Evolutionary conservation across 768 basidiomycete genomes (phyloP).

Genomic region (Leucocoprinus birnbaumii): DNA sequence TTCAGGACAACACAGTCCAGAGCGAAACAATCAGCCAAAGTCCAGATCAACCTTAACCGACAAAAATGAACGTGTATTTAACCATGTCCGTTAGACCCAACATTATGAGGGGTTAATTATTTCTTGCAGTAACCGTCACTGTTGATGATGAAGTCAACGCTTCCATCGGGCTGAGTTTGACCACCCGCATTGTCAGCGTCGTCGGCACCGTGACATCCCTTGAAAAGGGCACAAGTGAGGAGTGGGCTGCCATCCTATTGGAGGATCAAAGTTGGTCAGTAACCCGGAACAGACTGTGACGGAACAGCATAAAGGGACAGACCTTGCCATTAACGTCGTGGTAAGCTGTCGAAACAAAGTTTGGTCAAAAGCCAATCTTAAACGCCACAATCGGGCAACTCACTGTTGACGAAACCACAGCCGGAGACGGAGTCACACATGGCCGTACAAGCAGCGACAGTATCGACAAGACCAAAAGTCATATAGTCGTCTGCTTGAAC

Average conservation of each 20-base stretch:
- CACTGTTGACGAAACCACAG: slow-evolving; percentile 31
- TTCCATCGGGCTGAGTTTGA: slow-evolving; percentile 31
- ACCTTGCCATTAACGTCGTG: slow-evolving; percentile 36
- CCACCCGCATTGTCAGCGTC: slow-evolving; percentile 30
- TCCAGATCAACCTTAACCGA: too few species aligned
- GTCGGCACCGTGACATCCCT: slow-evolving; percentile 22
- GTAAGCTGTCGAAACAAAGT: slow-evolving; percentile 21
- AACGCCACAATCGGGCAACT: slow-evolving; percentile 7
- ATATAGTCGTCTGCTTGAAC: slow-evolving; percentile 29
- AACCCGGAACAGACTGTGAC: not conserved
- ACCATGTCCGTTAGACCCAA: not conserved
- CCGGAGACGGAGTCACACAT: slow-evolving; percentile 29
- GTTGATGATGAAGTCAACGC: slow-evolving; percentile 26
- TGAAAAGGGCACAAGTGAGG: slow-evolving; percentile 33
- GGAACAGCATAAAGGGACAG: not conserved
- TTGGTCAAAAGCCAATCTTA: not conserved
- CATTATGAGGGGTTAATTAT: slow-evolving; percentile 8
- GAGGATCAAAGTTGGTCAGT: not conserved
- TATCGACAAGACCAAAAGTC: slow-evolving; percentile 34
- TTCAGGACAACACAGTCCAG: too few species aligned
- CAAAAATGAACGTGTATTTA: too few species aligned
- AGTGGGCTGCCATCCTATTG: slow-evolving; percentile 30
- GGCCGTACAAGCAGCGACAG: slow-evolving; percentile 25
- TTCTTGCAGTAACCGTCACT: slow-evolving; percentile 31
- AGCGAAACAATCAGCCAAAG: too few species aligned